Base-by-base conservation (phyloP, 805 yeast genomes). In the Metschnikowia colocasiae region DNA sequence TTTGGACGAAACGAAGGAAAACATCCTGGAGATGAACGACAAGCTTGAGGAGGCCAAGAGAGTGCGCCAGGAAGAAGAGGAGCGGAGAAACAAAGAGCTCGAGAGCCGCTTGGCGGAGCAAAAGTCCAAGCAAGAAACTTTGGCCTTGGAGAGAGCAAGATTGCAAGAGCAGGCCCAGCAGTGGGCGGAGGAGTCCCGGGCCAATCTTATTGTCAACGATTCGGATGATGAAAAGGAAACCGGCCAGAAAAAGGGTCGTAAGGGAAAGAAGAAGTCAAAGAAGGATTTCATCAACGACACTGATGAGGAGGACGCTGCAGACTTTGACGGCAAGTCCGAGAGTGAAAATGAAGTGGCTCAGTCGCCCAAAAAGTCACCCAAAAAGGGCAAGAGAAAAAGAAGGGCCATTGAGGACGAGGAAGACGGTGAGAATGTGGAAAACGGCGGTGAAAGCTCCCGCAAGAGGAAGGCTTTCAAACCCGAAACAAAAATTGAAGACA, bases 41-140 rank as follows among this genome's bases (percentile, higher is more conserved):
- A 87, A 81, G 67, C 73, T 92, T 48, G 83, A 76, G 40, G 89
- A 82, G 52, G 97, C 97, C 19, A 78, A 81, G 64, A 80, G 77
- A 59, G 55, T 75, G 36, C 75, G 85, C 54, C 84, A 81, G 48
- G 83, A 78, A 53, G 87, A 81, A 58, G 75, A 66, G 41, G 67
- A 60, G 1, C 63, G 57, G 46, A 66, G 63, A 47, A 50, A 64
- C 43, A 61, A 60, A 45, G 64, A 59, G 40, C 76, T 72, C 49
- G 75, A 71, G 52, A 71, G 69, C 48, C 65, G 68, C 51, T 41
- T 57, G 23, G 77, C 74, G 40, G 72, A 65, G 35, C 75, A 70
- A 50, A 78, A 72, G 53, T 71, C 70, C 41, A 71, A 62, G 53
- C 79, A 76, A 50, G 78, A 73, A 50, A 74, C 71, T 46, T 54